Base-by-base conservation (phyloP, 129 eudicot species). In the Lactuca sativa region DNA sequence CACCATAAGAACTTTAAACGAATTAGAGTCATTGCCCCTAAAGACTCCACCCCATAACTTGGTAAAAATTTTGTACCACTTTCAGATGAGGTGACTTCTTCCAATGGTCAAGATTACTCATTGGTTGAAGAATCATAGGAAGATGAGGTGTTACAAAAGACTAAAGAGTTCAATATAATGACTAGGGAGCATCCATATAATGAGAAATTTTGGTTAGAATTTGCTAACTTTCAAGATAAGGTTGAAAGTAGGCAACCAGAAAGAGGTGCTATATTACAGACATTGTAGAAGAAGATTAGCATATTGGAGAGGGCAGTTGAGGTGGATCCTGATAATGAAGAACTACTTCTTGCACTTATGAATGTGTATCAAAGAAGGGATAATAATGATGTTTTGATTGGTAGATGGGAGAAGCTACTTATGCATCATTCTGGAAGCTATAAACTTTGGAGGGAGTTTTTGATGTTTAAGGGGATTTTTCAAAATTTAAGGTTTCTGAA, bases 321-420 rank as follows among this genome's bases (percentile, higher is more conserved):
- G 83, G 85, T 87, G 6, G 90, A 90, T 70, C 96, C 93, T 6
- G 90, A 87, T 68, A 88, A 84, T 72, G 99, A 90, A 76, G 92
- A 95, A 64, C 57, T 95, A 62, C 65, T 85, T 78, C 75, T 90
- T 57, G 59, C 84, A 63, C 97, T 95, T 69, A 80, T 90, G 85
- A 87, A 78, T 47, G 89, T 96, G 11, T 90, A 90, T 82, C 93
- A 77, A 43, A 77, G 84, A 47, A 82, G 96, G 67, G 99, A 90
- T 71, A 78, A 80, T 72, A 78, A 73, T 14, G 99, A 95, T 51
- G 72, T 85, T 31, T 70, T 95, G 68, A 90, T 95, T 78, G 84
- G 83, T 77, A 80, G 93, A 84, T 95, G 99, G 99, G 97, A 95
- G 83, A 95, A 85, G 84, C 64, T 85, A 77, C 90, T 95, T 30